Evolutionary conservation across 1,284 basidiomycete genomes (phyloP), one percentile per base, ranked within the genome.

Genomic region (Ceratobasidium sp.): DNA sequence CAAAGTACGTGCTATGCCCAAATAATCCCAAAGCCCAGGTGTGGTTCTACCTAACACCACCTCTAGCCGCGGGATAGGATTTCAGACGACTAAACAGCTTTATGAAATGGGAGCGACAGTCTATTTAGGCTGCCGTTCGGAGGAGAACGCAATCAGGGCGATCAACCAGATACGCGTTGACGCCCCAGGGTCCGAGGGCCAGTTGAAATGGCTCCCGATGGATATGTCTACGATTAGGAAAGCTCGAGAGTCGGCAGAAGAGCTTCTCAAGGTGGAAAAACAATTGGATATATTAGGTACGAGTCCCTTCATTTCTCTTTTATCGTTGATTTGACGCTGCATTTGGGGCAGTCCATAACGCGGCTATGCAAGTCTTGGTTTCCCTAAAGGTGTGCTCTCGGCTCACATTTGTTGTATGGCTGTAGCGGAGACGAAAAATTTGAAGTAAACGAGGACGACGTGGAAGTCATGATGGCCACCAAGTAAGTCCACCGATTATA

Each of bases 141-240:
- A 75, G 46, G 32, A 13, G 2, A 65, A 54, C 51, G 64, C 71
- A 19, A 15, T 17, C 6, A 44, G 37, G 13, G 46, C 59, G 6
- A 75, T 75, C 46, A 13, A 64, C 4, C 29, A 17, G 1, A 62
- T 75, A 9, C 46, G 43, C 2, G 29, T 11, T 17, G 71, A 75
- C 17, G 32, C 54, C 40, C 19, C 71, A 7, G 71, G 40, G 51
- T 56, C 64, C 3, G 32, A 34, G 5, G 71, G 71, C 2, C 57
- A 56, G 15, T 32, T 75, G 22, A 46, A 65, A 40, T 75, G 71
- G 71, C 32, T 75, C 57, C 34, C 37, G 22, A 15, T 40, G n/a
- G 71, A 75, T 29, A 19, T 75, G 61, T 56, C 44, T 15, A 34
- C 61, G 15, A 65, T 75, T 34, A 75, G 65, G 61, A 52, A 40